Conservation (phyloP, 2,329 filamentous ascomycete species). For the Aulographum hederae region DNA sequence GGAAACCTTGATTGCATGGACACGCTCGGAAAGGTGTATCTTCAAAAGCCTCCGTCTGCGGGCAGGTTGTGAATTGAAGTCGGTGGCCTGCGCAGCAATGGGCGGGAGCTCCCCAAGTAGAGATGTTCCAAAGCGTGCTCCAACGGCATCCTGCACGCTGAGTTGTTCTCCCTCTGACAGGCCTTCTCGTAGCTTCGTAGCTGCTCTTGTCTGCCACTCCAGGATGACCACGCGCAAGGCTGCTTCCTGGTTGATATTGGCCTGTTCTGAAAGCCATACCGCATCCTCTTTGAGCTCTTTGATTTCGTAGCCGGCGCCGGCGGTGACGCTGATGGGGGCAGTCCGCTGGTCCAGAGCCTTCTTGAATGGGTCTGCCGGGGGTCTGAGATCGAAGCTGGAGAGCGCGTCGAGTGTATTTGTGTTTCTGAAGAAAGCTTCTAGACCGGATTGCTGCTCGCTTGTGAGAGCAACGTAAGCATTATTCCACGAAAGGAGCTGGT, state of each 20-base stretch:
- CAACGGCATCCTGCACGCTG: slow-evolving; percentile 54
- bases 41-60: slow-evolving; percentile 29
- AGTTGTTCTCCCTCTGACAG: slow-evolving; percentile 62
- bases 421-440: no score
- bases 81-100: background rate
- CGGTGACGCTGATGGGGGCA: slow-evolving; percentile 67
- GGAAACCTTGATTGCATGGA: slow-evolving; percentile 45
- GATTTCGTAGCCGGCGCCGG: slow-evolving; percentile 49
- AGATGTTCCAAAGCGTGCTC: slow-evolving; percentile 24
- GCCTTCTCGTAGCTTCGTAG: slow-evolving; percentile 38
- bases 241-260: slow-evolving; percentile 60
- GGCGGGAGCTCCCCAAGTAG: background rate
- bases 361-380: slow-evolving; percentile 50
- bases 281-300: slow-evolving; percentile 70
- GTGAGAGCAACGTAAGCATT: no score
- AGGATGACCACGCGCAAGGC: slow-evolving; percentile 65
- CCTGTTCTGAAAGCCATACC: slow-evolving; percentile 65
- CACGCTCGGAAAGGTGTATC: slow-evolving; percentile 54
- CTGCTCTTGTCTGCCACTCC: slow-evolving; percentile 69
- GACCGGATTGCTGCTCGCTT: no score
- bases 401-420: slow-evolving; percentile 49
- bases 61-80: background rate
- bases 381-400: slow-evolving; percentile 40
- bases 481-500: no score
- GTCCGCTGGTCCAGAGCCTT: slow-evolving; percentile 75